Evolutionary conservation across 1,284 basidiomycete species (phyloP).

Genomic region (Waitea zeae): DNA sequence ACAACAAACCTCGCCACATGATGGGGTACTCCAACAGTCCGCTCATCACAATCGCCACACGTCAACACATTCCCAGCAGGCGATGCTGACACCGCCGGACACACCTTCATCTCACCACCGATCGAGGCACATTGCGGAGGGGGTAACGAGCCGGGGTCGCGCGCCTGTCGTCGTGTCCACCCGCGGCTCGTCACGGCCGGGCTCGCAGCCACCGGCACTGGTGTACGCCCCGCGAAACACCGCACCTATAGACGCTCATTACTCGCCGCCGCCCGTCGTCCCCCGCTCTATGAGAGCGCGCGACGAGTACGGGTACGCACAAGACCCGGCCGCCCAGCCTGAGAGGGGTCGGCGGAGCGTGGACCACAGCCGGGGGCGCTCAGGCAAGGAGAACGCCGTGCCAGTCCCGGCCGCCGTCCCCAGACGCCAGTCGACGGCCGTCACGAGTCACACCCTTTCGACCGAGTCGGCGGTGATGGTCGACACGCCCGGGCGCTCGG

Average conservation of each 20-base stretch:
- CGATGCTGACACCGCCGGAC: too few species aligned
- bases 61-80: not conserved
- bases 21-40: too few species aligned
- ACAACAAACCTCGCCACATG: too few species aligned
- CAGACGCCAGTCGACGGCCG: too few species aligned
- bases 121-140: too few species aligned
- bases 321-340: too few species aligned
- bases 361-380: not conserved
- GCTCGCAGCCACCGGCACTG: slow-evolving; percentile 15
- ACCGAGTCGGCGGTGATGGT: slow-evolving; percentile 3
- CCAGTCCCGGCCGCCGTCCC: slow-evolving; percentile 9
- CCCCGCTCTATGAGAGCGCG: slow-evolving; percentile 17
- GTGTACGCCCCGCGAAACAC: slow-evolving; percentile 30
- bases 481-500: slow-evolving; percentile 15
- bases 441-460: too few species aligned
- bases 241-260: slow-evolving; percentile 23
- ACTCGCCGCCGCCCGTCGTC: slow-evolving; percentile 30
- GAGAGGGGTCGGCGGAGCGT: too few species aligned
- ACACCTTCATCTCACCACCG: too few species aligned
- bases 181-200: not conserved
- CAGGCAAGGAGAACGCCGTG: slow-evolving; percentile 19
- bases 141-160: too few species aligned
- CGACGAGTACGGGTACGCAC: not conserved
- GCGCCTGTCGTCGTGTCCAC: not conserved
- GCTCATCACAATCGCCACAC: too few species aligned